Conservation (phyloP, 1,139 yeast genomes). For the Taphrina confusa region DNA sequence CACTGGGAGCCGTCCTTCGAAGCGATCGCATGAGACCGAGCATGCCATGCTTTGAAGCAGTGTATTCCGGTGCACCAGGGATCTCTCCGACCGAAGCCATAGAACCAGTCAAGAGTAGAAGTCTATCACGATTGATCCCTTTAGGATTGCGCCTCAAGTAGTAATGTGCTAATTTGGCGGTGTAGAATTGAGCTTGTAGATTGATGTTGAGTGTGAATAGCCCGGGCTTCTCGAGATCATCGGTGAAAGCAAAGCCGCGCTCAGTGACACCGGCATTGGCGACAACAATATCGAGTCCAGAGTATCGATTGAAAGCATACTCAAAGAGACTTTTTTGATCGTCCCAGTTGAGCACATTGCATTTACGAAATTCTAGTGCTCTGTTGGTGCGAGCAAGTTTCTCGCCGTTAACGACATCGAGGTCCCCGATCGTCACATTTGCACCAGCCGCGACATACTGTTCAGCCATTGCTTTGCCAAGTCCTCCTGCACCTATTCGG, state of each 20-base stretch:
- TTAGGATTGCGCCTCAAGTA: constrained; percentile 26
- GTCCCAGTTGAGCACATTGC: constrained; percentile 27
- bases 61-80: constrained; percentile 34
- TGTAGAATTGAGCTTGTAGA: constrained; percentile 26
- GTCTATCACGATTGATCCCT: constrained; percentile 11
- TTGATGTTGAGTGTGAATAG: constrained; percentile 29
- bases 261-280: constrained; percentile 35
- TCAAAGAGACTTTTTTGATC: constrained; percentile 22
- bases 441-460: constrained; percentile 22
- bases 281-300: constrained; percentile 26
- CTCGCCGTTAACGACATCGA: constrained; percentile 22
- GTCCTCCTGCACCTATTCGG: constrained; percentile 23
- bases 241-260: constrained; percentile 27
- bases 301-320: constrained; percentile 22
- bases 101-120: constrained; percentile 21
- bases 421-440: constrained; percentile 30
- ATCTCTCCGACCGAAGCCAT: constrained; percentile 33
- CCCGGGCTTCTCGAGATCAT: constrained; percentile 23
- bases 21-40: constrained; percentile 31
- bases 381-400: constrained; percentile 11
- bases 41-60: constrained; percentile 34
- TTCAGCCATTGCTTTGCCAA: constrained; percentile 27
- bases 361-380: constrained; percentile 13
- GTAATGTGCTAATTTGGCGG: constrained; percentile 29
- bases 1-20: constrained; percentile 28